Evolutionary conservation across 768 basidiomycete species (phyloP), one percentile per base, ranked within the genome.

Genomic region (Fibroporia radiculosa): DNA sequence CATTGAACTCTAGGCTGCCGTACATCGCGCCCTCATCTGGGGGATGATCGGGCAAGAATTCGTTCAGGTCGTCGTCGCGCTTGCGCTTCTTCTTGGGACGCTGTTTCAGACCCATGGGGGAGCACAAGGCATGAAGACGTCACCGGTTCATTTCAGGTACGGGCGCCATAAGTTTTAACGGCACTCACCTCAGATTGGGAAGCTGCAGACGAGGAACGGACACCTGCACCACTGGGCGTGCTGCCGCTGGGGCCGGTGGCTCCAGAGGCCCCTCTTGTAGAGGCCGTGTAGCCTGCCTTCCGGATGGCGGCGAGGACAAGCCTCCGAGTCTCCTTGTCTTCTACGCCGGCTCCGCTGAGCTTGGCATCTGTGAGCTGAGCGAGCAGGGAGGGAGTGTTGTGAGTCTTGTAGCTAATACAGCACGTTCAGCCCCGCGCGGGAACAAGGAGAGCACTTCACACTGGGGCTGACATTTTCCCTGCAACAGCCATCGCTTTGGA

Each of bases 401-500:
- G 73, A 19, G 77, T 69, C 56, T 84, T 87, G 63, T 85, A 90
- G 50, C 87, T 90, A 25, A 8, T 12, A 31, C 10, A 10, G 36
- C 13, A 23, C 13, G 24, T 33, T 36, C 31, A 31, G 35, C 40
- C 46, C 24, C 41, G 16, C 10, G 27, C 25, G 10, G 19, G 20
- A 29, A 25, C 22, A 20, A 38, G 12, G 16, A 38, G 18, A 40
- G 16, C 26, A n/a, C n/a, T n/a, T n/a, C n/a, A n/a, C n/a, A n/a
- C n/a, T 34, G 35, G 25, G 38, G 62, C 74, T 47, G 47, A 84
- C 85, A 84, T 69, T 72, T 85, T 86, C 45, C 74, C 72, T 28
- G 86, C 74, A 20, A 84, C 62, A 12, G 69, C 63, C 72, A 92
- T 88, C 12, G 87, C 84, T 51, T 81, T 78, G 26, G 70, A 56